Evolutionary conservation across 2,329 filamentous ascomycete genomes (phyloP), one percentile per base, ranked within the genome.

Genomic region (Eurotiales sp.): DNA sequence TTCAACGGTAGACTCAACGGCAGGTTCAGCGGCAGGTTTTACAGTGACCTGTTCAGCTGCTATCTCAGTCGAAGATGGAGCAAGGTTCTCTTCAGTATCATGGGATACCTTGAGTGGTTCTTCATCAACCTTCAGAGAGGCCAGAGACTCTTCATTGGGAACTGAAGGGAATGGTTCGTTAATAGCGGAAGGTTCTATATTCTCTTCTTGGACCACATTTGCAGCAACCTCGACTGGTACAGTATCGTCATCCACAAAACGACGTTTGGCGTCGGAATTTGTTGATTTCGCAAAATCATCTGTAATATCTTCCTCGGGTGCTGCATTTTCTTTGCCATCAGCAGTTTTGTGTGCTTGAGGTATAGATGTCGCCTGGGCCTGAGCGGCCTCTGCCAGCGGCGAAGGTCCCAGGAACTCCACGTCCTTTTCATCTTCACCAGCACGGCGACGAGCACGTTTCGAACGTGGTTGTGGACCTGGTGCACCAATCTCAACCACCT

Each of bases 361-460:
- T 41, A 59, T 56, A 47, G 64, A 61, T 21, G 60, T 47, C 39
- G 54, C 40, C 40, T 61, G 62, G 34, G 43, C 53, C 49, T 71
- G 70, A 36, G 56, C 59, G 8, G 56, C 51, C 47, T 70, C 68
- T 6, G 62, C 56, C 46, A 71, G 56, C 45, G 70, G 65, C 22
- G 67, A 64, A 34, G 49, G 66, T 30, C 75, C 71, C 8, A 89
- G 88, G 66, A 95, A 95, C 46, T 83, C 76, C 19, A 87, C 85
- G 21, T 92, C 83, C 45, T 86, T 81, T 60, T 95, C 85, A 15
- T 82, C 85, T 61, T 87, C 84, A 47, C 79, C 81, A 15, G 77
- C 80, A 41, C 71, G 77, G 53, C 82, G 83, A 58, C 84, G 83
- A 56, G 83, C 83, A 65, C 90, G 84, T 77, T 96, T 96, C 62